phyloP scores from a whole-genome alignment of 768 basidiomycete species.

The Clitopilus passeckerianus region DNA sequence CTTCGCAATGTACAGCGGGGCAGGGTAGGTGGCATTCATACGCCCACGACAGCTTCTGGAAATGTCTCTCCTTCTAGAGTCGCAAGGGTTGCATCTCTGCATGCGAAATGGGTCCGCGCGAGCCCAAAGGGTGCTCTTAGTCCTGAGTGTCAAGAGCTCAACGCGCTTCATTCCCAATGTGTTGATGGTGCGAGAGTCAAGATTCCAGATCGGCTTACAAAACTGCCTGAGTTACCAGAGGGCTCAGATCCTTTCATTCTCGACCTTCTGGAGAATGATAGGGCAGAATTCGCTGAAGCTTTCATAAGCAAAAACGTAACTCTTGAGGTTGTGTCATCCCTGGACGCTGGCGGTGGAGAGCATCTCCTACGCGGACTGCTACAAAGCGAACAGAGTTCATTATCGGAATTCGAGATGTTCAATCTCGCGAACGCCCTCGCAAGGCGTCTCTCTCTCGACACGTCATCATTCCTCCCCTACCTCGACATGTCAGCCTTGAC shows the following conservation, averaged over 20 bases:
- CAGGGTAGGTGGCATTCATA: not conserved
- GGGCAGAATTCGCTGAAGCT: slow-evolving; percentile 36
- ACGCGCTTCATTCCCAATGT: slow-evolving; percentile 65
- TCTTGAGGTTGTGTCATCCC: slow-evolving; percentile 14
- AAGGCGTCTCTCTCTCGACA: slow-evolving; percentile 35
- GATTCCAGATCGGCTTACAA: slow-evolving; percentile 52
- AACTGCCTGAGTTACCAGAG: slow-evolving; percentile 38
- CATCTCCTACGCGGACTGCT: slow-evolving; percentile 41
- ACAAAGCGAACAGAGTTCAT: slow-evolving; percentile 42
- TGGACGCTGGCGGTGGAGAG: slow-evolving; percentile 28
- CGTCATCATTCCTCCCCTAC: slow-evolving; percentile 41
- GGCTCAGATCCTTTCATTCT: slow-evolving; percentile 38
- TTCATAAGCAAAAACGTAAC: slow-evolving; percentile 29
- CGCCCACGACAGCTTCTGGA: too few species aligned
- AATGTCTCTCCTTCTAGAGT: slow-evolving; percentile 24
- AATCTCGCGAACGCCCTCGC: slow-evolving; percentile 43
- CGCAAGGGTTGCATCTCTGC: slow-evolving; percentile 50
- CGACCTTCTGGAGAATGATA: slow-evolving; percentile 43
- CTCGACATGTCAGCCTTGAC: slow-evolving; percentile 56
- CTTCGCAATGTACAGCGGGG: slow-evolving; percentile 64
- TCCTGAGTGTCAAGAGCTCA: slow-evolving; percentile 65
- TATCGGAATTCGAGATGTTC: slow-evolving; percentile 61
- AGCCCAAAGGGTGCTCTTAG: slow-evolving; percentile 55
- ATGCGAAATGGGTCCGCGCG: slow-evolving; percentile 54
- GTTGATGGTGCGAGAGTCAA: slow-evolving; percentile 62